phyloP scores from a whole-genome alignment of 345 rosid genomes.

The Eucalyptus rudis region DNA sequence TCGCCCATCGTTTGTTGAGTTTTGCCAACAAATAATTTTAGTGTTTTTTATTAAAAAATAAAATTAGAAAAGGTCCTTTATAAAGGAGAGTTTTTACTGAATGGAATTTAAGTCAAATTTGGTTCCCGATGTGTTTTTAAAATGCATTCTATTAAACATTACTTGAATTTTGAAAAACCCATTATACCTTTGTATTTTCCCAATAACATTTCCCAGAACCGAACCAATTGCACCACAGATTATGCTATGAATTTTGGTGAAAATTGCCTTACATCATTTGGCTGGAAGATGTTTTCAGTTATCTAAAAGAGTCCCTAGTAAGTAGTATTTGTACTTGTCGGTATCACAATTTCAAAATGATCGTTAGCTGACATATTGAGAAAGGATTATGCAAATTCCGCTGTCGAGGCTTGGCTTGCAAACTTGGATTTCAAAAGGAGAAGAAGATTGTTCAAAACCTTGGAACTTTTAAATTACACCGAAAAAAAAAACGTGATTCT shows the following conservation, averaged over 20 bases:
- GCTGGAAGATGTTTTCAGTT: background rate
- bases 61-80: no score
- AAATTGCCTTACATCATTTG: no score
- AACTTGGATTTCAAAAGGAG: background rate
- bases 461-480: background rate
- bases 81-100: rapidly evolving
- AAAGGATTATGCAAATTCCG: background rate
- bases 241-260: background rate
- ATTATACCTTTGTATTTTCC: background rate
- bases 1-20: rapidly evolving
- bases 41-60: no score
- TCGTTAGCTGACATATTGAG: background rate
- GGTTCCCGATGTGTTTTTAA: background rate
- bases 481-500: no score
- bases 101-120: no score
- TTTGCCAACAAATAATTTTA: background rate
- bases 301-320: background rate
- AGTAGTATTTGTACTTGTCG: background rate
- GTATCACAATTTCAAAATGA: background rate
- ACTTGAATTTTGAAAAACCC: no score
- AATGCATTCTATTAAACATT: no score
- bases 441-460: background rate
- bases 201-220: no score
- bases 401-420: background rate
- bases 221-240: background rate